A percentile compares a stretch with the other conserved stretches of the same genome.
Evolutionary conservation across 2,329 filamentous ascomycete species (phyloP).

Genomic region (Neopestalotiopsis rosae): DNA sequence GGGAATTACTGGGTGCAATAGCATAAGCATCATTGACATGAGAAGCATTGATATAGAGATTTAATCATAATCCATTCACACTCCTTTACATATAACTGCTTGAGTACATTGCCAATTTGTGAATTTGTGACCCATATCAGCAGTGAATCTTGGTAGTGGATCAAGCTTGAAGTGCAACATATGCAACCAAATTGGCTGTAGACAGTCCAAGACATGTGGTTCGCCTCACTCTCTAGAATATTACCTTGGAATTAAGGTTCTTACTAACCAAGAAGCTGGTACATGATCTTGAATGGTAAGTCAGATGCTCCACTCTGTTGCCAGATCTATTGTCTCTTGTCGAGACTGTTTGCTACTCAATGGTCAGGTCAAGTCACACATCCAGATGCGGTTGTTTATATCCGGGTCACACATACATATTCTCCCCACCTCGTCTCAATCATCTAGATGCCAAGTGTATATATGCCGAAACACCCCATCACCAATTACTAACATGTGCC

Average conservation of each 20-base stretch:
- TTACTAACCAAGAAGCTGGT: not conserved
- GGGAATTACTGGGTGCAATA: constrained; percentile 1
- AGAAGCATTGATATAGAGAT: not conserved
- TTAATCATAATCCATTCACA: constrained; percentile 9
- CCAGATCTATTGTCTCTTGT: too few species aligned
- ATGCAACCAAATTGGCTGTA: not conserved
- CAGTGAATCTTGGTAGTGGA: too few species aligned
- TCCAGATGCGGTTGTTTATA: not conserved
- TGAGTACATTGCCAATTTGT: not conserved
- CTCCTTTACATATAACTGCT: constrained; percentile 5
- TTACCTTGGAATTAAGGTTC: not conserved
- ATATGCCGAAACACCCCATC: not conserved
- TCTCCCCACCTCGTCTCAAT: not conserved
- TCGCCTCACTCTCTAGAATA: not conserved
- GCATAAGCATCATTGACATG: constrained; percentile 5
- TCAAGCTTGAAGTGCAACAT: too few species aligned
- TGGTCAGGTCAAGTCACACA: too few species aligned
- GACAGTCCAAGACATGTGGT: not conserved
- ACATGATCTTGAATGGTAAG: not conserved
- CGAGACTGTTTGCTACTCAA: too few species aligned
- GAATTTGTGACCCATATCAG: too few species aligned
- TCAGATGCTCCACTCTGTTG: too few species aligned
- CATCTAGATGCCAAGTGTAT: not conserved
- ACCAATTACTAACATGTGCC: not conserved
- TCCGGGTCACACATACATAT: not conserved